Base-by-base conservation (phyloP, 208 protist species). In the Acanthamoeba quina region DNA sequence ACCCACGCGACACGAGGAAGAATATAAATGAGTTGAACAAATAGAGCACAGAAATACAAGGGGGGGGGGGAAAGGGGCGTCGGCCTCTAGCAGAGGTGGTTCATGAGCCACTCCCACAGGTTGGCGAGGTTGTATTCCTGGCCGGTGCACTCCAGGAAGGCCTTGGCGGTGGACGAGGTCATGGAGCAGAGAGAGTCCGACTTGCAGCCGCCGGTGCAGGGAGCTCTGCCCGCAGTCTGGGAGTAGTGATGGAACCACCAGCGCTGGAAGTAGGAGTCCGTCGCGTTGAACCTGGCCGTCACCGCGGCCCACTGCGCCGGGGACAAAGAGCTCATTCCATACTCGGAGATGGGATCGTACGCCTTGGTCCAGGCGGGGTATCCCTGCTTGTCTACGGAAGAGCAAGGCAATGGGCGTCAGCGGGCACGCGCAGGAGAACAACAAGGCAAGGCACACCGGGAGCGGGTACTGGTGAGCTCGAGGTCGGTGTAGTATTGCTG, bases 101-200 rank as follows among this genome's bases (percentile, higher is more conserved):
- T 89, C 80, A 89, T 89, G n/a, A 89, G 47, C 80, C 80, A 89
- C 56, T 89, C 80, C 80, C 80, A 89, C 21, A 89, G 37, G n/a
- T 89, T 89, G 31, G 5, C 11, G 29, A 89, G 47, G 80, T 89
- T 89, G 29, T 89, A 89, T 52, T 89, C 80, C n/a, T 89, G 17
- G 15, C 80, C 80, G 11, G 52, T 47, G 54, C 80, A 89, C 80
- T 89, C 80, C 15, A 89, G 52, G 29, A 37, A n/a, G n/a, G 47
- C 19, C 56, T 89, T 89, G 80, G 56, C 47, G 26, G 41, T 89
- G 49, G 80, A 58, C 29, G 80, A 58, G 13, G 15, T 58, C 24
- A 89, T 47, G 17, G 31, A 47, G 80, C 80, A 89, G 17, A 89
- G n/a, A 26, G 10, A 19, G 47, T 66, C 41, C 13, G 52, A 24